A percentile compares a stretch with the other conserved stretches of the same genome.
phyloP scores from a whole-genome alignment of 208 protist species.

The Leishmania amazonensis region DNA sequence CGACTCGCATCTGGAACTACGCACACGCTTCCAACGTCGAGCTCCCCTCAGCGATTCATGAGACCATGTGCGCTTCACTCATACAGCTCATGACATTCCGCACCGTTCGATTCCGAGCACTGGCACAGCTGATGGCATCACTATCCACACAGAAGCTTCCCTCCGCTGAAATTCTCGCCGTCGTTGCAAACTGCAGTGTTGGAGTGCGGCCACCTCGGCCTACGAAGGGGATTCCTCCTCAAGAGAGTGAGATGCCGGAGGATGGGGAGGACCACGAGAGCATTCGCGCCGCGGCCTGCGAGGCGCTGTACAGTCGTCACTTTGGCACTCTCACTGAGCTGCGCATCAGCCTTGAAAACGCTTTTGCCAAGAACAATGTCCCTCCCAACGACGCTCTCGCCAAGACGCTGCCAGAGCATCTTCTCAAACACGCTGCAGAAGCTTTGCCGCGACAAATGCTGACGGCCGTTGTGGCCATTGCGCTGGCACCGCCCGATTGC shows the following conservation, averaged over 20 bases:
- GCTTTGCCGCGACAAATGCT: constrained; percentile 39
- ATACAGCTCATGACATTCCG: constrained; percentile 34
- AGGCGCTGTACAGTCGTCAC: constrained; percentile 40
- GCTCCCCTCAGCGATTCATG: constrained; percentile 41
- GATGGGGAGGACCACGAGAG: constrained; percentile 27
- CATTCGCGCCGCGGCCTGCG: constrained; percentile 14
- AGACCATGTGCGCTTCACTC: constrained; percentile 38
- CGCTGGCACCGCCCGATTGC: constrained; percentile 30
- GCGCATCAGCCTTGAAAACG: constrained; percentile 56
- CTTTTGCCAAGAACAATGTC: constrained; percentile 36
- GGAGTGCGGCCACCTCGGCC: constrained; percentile 57
- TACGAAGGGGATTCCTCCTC: neutral
- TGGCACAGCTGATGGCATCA: constrained; percentile 29
- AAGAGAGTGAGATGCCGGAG: constrained; percentile 5
- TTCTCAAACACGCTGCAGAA: constrained; percentile 38
- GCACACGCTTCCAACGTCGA: constrained; percentile 28
- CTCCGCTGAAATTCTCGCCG: constrained; percentile 39
- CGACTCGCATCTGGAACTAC: constrained; percentile 39
- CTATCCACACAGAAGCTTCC: constrained; percentile 37
- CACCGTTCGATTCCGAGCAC: constrained; percentile 13
- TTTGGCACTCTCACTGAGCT: constrained; percentile 36
- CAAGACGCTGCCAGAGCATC: constrained; percentile 40
- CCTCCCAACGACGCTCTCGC: constrained; percentile 41
- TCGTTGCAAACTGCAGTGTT: constrained; percentile 47
- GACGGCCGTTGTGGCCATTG: constrained; percentile 32